Conservation (phyloP, 257 asterid species). For the Striga asiatica region DNA sequence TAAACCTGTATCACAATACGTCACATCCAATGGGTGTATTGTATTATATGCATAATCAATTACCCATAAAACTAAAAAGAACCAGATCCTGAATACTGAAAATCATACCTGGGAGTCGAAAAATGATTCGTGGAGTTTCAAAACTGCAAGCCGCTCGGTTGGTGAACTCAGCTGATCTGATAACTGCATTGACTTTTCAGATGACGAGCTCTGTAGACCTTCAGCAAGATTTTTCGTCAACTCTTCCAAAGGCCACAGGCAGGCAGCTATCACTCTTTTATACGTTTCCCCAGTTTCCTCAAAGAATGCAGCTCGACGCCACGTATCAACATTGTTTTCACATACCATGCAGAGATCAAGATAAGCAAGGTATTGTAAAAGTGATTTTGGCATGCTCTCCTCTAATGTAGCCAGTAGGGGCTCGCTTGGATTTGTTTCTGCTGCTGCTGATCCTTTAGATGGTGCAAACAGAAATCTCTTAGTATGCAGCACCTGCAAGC, state of each 20-base stretch:
- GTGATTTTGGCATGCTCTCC: constrained; percentile 74
- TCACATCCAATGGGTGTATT: too few species aligned
- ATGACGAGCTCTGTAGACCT: constrained; percentile 54
- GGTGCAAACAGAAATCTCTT: constrained; percentile 86
- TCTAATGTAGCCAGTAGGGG: constrained; percentile 64
- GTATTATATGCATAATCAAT: too few species aligned
- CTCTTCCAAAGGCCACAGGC: constrained; percentile 68
- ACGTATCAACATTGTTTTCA: constrained; percentile 79
- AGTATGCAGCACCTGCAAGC: constrained; percentile 62
- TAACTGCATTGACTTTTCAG: constrained; percentile 46
- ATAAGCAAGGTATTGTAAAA: constrained; percentile 80
- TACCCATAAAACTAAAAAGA: background rate
- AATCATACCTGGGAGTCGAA: constrained; percentile 64
- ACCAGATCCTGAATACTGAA: constrained; percentile 5
- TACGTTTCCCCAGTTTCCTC: constrained; percentile 92
- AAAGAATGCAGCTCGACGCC: constrained; percentile 98
- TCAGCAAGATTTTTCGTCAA: constrained; percentile 48
- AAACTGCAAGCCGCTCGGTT: constrained; percentile 46
- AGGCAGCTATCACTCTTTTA: constrained; percentile 57
- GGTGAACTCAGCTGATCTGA: constrained; percentile 66
- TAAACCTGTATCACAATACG: background rate
- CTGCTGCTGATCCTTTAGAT: constrained; percentile 96
- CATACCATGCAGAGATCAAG: constrained; percentile 92
- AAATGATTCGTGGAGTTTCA: constrained; percentile 46
- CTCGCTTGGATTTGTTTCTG: constrained; percentile 92